Conservation (phyloP, 768 basidiomycete genomes). For the Daedaleopsis nitida region DNA sequence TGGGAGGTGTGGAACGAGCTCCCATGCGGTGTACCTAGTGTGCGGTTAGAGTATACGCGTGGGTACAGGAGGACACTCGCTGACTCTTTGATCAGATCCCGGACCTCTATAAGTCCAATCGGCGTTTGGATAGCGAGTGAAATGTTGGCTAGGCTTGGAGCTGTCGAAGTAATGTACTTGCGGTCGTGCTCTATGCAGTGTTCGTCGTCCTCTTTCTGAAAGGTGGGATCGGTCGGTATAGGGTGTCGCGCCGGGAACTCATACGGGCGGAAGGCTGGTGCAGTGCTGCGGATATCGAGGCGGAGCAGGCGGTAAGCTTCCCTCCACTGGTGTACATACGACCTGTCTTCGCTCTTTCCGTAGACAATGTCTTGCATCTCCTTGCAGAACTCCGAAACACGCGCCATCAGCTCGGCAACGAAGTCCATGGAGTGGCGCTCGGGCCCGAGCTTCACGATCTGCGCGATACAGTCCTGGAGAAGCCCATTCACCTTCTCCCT, state of each 20-base stretch:
- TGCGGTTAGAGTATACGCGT: not conserved
- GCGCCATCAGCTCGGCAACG: slow-evolving; percentile 45
- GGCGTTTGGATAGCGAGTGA: not conserved
- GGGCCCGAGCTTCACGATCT: slow-evolving; percentile 43
- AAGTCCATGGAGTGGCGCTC: slow-evolving; percentile 39
- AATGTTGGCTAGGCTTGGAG: too few species aligned
- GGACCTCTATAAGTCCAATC: slow-evolving; percentile 38
- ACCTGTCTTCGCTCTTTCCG: slow-evolving; percentile 37
- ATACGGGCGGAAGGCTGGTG: slow-evolving; percentile 45
- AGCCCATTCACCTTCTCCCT: slow-evolving; percentile 40
- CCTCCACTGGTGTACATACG: slow-evolving; percentile 39
- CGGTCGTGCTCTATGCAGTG: not conserved
- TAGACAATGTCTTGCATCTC: slow-evolving; percentile 36
- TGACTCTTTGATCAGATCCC: slow-evolving; percentile 37
- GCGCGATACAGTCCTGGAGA: slow-evolving; percentile 36
- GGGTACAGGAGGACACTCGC: slow-evolving; percentile 9
- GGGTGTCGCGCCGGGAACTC: slow-evolving; percentile 11
- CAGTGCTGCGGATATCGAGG: slow-evolving; percentile 37
- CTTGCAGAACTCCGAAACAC: slow-evolving; percentile 47
- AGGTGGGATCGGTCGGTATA: not conserved
- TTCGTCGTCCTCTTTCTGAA: not conserved
- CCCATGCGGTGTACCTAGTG: slow-evolving; percentile 43
- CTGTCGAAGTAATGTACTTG: not conserved
- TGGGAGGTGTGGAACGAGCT: slow-evolving; percentile 44
- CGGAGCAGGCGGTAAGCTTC: slow-evolving; percentile 37